Conservation (phyloP, 768 basidiomycete genomes). For the Galerina marginata region DNA sequence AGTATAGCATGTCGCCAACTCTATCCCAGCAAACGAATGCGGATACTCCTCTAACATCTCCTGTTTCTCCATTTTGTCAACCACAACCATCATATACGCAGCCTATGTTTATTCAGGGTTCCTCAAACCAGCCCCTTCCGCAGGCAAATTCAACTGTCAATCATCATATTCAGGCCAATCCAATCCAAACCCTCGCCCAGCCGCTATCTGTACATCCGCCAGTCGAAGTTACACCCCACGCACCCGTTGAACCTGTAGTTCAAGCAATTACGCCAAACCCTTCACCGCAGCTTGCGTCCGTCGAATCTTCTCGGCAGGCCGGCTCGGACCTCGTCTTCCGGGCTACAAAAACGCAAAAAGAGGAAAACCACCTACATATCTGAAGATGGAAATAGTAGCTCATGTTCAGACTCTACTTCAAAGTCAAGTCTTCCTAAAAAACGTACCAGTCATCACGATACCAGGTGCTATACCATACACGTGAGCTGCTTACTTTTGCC, state of each 20-base stretch:
- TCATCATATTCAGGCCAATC: background rate
- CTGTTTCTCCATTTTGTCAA: slow-evolving; percentile 44
- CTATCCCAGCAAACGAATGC: slow-evolving; percentile 33
- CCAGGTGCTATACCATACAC: slow-evolving; percentile 68
- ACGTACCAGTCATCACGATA: slow-evolving; percentile 67
- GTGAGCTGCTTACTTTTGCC: slow-evolving; percentile 39
- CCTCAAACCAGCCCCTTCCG: slow-evolving; percentile 34
- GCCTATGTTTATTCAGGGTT: slow-evolving; percentile 43
- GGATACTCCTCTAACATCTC: slow-evolving; percentile 32
- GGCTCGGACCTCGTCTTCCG: slow-evolving; percentile 8
- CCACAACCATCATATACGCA: slow-evolving; percentile 33
- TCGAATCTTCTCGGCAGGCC: slow-evolving; percentile 29
- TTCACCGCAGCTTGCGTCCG: slow-evolving; percentile 29
- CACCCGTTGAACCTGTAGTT: slow-evolving; percentile 16
- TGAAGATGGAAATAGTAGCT: slow-evolving; percentile 43
- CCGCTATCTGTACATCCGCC: slow-evolving; percentile 4
- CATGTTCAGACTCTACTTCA: slow-evolving; percentile 39
- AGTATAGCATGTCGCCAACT: slow-evolving; percentile 35
- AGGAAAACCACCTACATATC: slow-evolving; percentile 38
- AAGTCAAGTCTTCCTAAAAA: slow-evolving; percentile 36
- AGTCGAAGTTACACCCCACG: slow-evolving; percentile 8
- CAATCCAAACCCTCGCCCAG: background rate
- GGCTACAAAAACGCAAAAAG: slow-evolving; percentile 30
- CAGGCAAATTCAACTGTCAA: background rate
- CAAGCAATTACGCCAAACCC: slow-evolving; percentile 26